Conservation (phyloP, 768 basidiomycete genomes). For the Hygrocybe coccinea region DNA sequence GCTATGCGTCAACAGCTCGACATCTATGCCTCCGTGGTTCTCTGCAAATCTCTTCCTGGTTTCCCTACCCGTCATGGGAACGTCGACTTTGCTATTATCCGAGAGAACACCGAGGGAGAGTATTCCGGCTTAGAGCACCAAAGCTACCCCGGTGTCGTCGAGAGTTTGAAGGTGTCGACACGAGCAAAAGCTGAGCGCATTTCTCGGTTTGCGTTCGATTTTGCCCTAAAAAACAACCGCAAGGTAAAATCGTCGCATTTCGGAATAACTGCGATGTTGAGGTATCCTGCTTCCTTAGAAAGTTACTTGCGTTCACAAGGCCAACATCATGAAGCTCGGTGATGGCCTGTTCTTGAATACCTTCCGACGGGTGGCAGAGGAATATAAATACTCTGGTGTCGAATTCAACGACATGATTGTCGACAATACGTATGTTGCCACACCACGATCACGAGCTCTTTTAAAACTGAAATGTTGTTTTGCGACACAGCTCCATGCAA, state of each 20-base stretch:
- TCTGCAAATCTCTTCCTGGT: constrained; percentile 97
- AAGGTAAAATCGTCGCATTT: constrained; percentile 50
- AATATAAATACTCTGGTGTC: constrained; percentile 91
- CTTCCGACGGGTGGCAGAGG: constrained; percentile 93
- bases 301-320: constrained; percentile 99
- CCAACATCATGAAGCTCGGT: constrained; percentile 99
- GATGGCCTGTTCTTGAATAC: constrained; percentile 99
- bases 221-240: constrained; percentile 95
- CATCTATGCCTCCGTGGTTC: constrained; percentile 96
- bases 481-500: constrained; percentile 82
- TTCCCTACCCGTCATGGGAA: constrained; percentile 93
- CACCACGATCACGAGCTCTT: neutral
- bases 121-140: constrained; percentile 98
- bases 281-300: constrained; percentile 48
- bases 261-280: neutral
- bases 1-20: constrained; percentile 99
- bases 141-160: constrained; percentile 97
- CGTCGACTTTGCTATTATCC: constrained; percentile 98
- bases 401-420: constrained; percentile 98
- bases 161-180: constrained; percentile 96
- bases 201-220: constrained; percentile 95
- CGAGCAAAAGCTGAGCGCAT: constrained; percentile 95
- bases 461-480: constrained; percentile 1
- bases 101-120: constrained; percentile 99
- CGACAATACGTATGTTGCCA: constrained; percentile 81